Conservation (phyloP, 768 basidiomycete genomes). For the Hericium coralloides region DNA sequence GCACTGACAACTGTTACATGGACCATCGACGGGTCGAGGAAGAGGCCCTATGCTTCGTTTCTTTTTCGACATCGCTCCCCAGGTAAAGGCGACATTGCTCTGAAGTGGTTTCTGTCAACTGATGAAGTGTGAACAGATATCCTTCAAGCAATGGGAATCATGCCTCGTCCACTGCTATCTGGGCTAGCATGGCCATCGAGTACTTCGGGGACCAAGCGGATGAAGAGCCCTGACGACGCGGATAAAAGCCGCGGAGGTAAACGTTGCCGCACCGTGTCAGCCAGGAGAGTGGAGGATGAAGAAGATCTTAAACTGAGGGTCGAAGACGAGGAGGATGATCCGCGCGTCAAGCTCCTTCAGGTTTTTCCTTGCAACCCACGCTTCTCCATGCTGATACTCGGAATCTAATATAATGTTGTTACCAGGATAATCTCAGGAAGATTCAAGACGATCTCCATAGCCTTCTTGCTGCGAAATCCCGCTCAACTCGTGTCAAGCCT, state of each 20-base stretch:
- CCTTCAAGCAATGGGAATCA: background rate
- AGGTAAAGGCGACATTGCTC: background rate
- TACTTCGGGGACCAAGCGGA: background rate
- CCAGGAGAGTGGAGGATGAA: too few relatives aligned
- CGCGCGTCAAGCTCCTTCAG: background rate
- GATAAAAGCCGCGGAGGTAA: too few relatives aligned
- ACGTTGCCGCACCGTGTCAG: too few relatives aligned
- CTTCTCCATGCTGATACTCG: background rate
- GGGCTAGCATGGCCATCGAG: background rate
- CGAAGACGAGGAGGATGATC: background rate
- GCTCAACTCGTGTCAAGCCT: background rate
- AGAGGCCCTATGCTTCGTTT: background rate
- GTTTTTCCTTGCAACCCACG: background rate
- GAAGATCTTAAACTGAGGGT: background rate
- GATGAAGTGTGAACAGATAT: background rate
- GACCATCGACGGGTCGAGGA: background rate
- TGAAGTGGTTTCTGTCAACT: too few relatives aligned
- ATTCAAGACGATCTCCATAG: background rate
- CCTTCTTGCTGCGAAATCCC: background rate
- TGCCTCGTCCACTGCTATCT: background rate
- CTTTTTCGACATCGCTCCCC: background rate
- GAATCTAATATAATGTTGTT: background rate
- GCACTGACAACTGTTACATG: background rate
- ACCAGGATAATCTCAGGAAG: background rate
- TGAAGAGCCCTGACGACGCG: too few relatives aligned